phyloP scores from a whole-genome alignment of 2,329 filamentous ascomycete genomes.

The Paracorniculantispora psalliotae region DNA sequence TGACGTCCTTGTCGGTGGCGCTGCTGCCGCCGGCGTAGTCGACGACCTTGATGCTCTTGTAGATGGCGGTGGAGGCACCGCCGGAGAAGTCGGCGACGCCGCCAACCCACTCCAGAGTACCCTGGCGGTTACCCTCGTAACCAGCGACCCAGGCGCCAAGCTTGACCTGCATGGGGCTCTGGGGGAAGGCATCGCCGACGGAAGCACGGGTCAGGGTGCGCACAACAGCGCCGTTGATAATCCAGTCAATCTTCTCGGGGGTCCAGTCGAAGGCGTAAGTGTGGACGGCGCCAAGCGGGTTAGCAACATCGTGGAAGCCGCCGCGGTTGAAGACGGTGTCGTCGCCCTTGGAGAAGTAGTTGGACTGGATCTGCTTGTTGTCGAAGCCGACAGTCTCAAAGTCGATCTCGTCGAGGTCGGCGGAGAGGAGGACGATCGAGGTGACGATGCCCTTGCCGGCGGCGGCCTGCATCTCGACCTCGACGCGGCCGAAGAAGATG shows the following conservation, averaged over 20 bases:
- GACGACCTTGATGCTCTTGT: slow-evolving; percentile 50
- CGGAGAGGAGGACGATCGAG: slow-evolving; percentile 82
- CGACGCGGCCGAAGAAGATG: slow-evolving; percentile 92
- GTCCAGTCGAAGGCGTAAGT: slow-evolving; percentile 69
- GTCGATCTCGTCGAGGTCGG: slow-evolving; percentile 87
- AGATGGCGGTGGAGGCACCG: slow-evolving; percentile 51
- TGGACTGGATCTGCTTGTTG: slow-evolving; percentile 71
- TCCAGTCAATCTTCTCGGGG: slow-evolving; percentile 57
- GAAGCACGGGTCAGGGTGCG: slow-evolving; percentile 58
- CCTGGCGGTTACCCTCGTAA: slow-evolving; percentile 52
- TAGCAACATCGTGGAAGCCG: slow-evolving; percentile 51
- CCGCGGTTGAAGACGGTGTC: slow-evolving; percentile 65
- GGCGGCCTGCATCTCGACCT: slow-evolving; percentile 73
- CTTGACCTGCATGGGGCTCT: slow-evolving; percentile 69
- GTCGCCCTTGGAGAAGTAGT: slow-evolving; percentile 77
- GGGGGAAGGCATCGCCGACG: slow-evolving; percentile 54
- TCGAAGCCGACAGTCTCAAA: slow-evolving; percentile 91
- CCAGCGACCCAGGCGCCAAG: slow-evolving; percentile 64
- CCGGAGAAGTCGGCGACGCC: slow-evolving; percentile 54
- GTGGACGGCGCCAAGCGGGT: slow-evolving; percentile 57
- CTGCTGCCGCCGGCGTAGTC: slow-evolving; percentile 50
- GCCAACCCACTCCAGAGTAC: slow-evolving; percentile 69
- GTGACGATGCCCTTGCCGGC: slow-evolving; percentile 83
- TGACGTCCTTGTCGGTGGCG: slow-evolving; percentile 34
- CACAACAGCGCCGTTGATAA: slow-evolving; percentile 55